Evolutionary conservation across 805 yeast species (phyloP).

Genomic region (Saturnispora ahearnii): DNA sequence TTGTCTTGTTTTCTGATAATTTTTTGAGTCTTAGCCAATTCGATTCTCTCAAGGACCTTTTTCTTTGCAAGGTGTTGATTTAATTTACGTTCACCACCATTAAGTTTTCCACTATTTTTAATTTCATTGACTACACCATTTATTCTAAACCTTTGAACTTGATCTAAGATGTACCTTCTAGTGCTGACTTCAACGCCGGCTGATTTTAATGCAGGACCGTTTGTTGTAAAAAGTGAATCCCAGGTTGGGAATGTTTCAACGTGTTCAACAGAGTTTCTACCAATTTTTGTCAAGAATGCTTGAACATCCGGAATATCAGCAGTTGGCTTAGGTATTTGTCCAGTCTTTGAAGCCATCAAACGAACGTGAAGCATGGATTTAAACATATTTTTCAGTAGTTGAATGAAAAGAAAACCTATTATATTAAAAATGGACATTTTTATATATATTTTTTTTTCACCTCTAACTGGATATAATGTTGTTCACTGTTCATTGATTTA

Average conservation of each 20-base stretch:
- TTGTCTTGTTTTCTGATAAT: constrained; percentile 17
- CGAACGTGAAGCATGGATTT: neutral
- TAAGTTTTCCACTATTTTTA: constrained; percentile 39
- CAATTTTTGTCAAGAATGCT: constrained; percentile 68
- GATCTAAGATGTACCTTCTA: constrained; percentile 64
- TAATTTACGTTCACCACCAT: constrained; percentile 84
- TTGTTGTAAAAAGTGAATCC: constrained; percentile 53
- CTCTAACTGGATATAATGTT: neutral
- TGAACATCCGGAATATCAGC: constrained; percentile 54
- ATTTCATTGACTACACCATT: constrained; percentile 31
- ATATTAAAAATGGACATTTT: neutral
- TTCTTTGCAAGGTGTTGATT: constrained; percentile 55
- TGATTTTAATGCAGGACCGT: constrained; percentile 52
- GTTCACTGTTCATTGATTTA: neutral
- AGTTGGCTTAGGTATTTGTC: constrained; percentile 40
- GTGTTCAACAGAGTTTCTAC: constrained; percentile 64
- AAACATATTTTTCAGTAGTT: neutral
- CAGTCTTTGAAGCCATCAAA: neutral
- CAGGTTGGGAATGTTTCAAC: constrained; percentile 63
- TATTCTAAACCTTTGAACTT: constrained; percentile 59
- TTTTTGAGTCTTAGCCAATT: constrained; percentile 26
- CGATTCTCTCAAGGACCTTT: constrained; percentile 44
- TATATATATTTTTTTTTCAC: neutral
- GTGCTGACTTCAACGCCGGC: constrained; percentile 67
- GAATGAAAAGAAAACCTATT: neutral